Conservation (phyloP, 2,329 filamentous ascomycete genomes). For the Colletotrichum eremochloae region DNA sequence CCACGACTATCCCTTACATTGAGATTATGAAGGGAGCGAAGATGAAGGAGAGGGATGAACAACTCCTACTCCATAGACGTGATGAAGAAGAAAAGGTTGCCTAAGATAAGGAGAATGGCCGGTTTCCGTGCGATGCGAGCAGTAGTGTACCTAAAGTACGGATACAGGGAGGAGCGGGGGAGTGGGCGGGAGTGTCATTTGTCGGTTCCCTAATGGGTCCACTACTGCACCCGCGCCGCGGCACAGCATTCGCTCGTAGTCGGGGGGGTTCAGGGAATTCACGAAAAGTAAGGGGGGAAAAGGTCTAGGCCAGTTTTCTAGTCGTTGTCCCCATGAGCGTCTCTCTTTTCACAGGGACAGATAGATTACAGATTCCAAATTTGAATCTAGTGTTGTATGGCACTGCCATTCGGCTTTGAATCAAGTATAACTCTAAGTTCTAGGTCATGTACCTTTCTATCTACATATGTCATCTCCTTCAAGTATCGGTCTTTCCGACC, state of each 20-base stretch:
- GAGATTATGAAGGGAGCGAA: neutral
- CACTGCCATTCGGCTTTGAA: neutral
- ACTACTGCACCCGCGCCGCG: slow-evolving; percentile 3
- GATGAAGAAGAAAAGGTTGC: slow-evolving; percentile 15
- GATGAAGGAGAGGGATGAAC: neutral
- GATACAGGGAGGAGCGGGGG: too few species aligned
- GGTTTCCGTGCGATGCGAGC: neutral
- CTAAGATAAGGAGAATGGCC: neutral
- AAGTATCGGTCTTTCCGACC: neutral
- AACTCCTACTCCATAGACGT: too few species aligned
- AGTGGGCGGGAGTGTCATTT: neutral
- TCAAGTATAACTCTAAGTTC: neutral
- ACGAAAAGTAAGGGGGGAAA: neutral
- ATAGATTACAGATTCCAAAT: too few species aligned
- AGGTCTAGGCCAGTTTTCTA: slow-evolving; percentile 8
- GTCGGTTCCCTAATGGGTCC: slow-evolving; percentile 13
- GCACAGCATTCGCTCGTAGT: slow-evolving; percentile 2
- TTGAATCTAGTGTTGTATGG: neutral
- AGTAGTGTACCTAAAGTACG: too few species aligned
- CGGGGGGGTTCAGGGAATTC: slow-evolving; percentile 11
- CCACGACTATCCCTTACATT: neutral
- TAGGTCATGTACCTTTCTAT: neutral
- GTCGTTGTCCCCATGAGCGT: neutral
- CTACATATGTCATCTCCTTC: neutral
- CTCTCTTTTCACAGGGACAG: neutral